These are phyloP conservation scores for Termitomyces sp. DNA, from an alignment of 768 basidiomycete species.

Conservation along the genomic window DNA sequence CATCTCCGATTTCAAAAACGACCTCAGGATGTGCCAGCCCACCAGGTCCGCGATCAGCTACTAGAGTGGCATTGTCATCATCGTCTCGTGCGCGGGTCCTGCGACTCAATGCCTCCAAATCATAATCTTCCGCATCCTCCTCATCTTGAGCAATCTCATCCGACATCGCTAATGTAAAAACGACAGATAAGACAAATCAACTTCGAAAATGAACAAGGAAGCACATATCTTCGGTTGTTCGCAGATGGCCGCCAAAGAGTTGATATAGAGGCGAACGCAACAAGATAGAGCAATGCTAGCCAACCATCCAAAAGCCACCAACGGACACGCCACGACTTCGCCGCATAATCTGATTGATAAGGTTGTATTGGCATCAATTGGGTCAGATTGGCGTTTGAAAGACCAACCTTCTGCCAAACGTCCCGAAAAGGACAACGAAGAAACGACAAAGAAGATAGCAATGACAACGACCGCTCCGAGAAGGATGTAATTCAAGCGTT, in stretches of 20 bases:
- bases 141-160: constrained; percentile 96
- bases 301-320: constrained; percentile 99
- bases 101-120: constrained; percentile 67
- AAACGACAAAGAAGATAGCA: constrained; percentile 87
- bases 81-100: constrained; percentile 49
- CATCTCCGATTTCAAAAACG: constrained; percentile 90
- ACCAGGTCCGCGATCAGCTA: constrained; percentile 46
- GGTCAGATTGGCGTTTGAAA: constrained; percentile 2
- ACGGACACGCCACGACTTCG: constrained; percentile 81
- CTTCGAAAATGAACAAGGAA: not conserved
- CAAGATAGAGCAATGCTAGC: constrained; percentile 82
- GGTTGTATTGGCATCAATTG: not conserved
- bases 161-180: constrained; percentile 83
- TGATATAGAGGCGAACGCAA: constrained; percentile 73
- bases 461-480: constrained; percentile 78
- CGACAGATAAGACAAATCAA: constrained; percentile 19
- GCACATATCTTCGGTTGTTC: constrained; percentile 78
- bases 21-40: constrained; percentile 56
- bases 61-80: constrained; percentile 69
- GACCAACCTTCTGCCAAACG: constrained; percentile 79
- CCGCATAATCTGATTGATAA: constrained; percentile 68
- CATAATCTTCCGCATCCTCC: constrained; percentile 90
- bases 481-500: constrained; percentile 78
- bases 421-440: constrained; percentile 86
- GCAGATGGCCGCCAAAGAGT: constrained; percentile 93